These are phyloP conservation scores for Isabelozyma rhagii DNA, from an alignment of 805 yeast genomes.

Conservation along the genomic window DNA sequence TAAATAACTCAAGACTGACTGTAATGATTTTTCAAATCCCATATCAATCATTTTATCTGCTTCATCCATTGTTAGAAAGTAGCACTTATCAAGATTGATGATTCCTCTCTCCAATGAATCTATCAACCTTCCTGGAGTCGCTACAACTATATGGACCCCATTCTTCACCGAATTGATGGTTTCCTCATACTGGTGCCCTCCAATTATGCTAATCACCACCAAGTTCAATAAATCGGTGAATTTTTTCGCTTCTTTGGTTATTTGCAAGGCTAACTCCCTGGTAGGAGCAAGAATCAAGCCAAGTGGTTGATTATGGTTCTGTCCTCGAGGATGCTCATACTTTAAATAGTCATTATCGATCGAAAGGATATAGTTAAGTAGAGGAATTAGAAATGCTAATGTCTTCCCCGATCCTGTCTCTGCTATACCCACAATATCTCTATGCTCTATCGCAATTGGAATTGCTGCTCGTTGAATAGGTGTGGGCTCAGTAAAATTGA, in stretches of 20 bases:
- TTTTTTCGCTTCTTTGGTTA: constrained; percentile 60
- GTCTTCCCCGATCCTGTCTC: constrained; percentile 98
- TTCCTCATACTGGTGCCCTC: constrained; percentile 84
- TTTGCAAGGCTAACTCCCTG: constrained; percentile 89
- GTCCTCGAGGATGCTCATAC: constrained; percentile 42
- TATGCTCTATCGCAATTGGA: constrained; percentile 57
- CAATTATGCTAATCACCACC: constrained; percentile 67
- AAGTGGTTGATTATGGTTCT: constrained; percentile 62
- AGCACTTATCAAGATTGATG: constrained; percentile 56
- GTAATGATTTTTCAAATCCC: constrained; percentile 85
- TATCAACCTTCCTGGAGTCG: constrained; percentile 89
- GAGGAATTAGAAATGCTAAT: constrained; percentile 74
- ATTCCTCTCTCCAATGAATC: constrained; percentile 75
- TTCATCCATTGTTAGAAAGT: constrained; percentile 80
- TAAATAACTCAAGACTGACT: constrained; percentile 53
- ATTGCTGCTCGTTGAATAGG: constrained; percentile 90
- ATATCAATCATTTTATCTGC: constrained; percentile 95
- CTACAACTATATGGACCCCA: constrained; percentile 79
- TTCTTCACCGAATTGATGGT: constrained; percentile 56
- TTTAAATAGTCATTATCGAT: constrained; percentile 31
- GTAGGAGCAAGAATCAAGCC: constrained; percentile 86
- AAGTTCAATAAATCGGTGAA: constrained; percentile 42
- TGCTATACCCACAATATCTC: constrained; percentile 86
- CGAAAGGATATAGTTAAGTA: constrained; percentile 48
- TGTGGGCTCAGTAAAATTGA: constrained; percentile 67